Base-by-base conservation (phyloP, 306 rosid genomes). In the Quercus aquifolioides region DNA sequence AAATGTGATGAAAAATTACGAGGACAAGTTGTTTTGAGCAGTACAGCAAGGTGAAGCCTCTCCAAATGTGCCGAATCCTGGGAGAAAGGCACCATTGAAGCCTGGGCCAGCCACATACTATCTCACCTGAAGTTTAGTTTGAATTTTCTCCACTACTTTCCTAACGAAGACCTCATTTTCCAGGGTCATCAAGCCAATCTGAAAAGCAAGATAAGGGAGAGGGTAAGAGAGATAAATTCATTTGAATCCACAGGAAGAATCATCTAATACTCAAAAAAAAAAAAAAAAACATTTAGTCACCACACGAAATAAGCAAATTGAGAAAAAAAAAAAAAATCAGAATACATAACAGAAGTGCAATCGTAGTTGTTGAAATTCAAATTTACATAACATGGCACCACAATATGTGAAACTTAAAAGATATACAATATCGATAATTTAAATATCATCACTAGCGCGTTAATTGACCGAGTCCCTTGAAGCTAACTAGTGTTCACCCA, bases 101-200 rank as follows among this genome's bases (percentile, higher is more conserved):
- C 73, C 30, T 25, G 17, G 43, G 75, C 68, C 59, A 78, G 54
- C 18, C 21, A 60, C 57, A 58, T 26, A 80, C 65, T 73, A 46
- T 64, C 91, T 82, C 85, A 93, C 98, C 98, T 95, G 99, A 83
- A 95, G 84, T 76, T 85, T 86, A 69, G 23, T 81, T 55, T 82
- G 93, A 59, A 86, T 86, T 74, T 84, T 86, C 74, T 93, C 96
- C 84, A 95, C 91, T 23, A 93, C 69, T 77, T 88, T 86, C 86
- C 87, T 86, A 41, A 83, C 94, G 12, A 90, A 88, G 74, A 89
- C 94, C 80, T 93, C 99, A 75, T 82, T 86, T 83, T 93, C 99
- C 90, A 95, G 84, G 89, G 93, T 95, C 49, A 90, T 58, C 88
- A 93, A 82, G 68, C 99, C 98, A 81, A 95, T 89, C 99, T 95